Percentiles rank a stretch among this genome's conserved stretches.
Conservation (phyloP, 352 stramenopile species). For the Globisporangium cederbergense region DNA sequence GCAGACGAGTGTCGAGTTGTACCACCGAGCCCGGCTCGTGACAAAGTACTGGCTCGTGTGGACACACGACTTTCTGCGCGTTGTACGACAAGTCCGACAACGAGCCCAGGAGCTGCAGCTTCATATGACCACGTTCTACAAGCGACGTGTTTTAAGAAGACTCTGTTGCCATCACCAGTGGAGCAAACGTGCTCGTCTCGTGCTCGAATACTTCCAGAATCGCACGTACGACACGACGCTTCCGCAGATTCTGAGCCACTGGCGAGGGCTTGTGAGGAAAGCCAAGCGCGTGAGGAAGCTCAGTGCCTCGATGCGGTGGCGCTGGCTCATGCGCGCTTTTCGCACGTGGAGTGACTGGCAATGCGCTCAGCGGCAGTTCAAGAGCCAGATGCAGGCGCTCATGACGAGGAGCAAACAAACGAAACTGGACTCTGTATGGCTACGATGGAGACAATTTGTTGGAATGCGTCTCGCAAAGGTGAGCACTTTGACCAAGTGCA, state of each 20-base stretch:
- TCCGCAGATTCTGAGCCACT: conserved; percentile 20
- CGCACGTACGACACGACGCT: conserved; percentile 24
- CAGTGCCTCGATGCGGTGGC: background rate
- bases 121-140: conserved; percentile 1
- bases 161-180: conserved; percentile 14
- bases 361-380: conserved; percentile 1
- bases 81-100: background rate
- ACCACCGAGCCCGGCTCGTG: conserved; percentile 44
- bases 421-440: conserved; percentile 5
- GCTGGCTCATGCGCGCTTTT: background rate
- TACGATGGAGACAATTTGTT: conserved; percentile 20
- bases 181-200: conserved; percentile 27
- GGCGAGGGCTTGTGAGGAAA: conserved; percentile 6
- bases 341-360: conserved; percentile 4
- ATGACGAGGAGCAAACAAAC: background rate
- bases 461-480: conserved; percentile 12
- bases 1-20: conserved; percentile 38
- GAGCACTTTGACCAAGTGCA: conserved; percentile 6
- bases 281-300: conserved; percentile 7
- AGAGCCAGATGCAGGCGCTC: background rate
- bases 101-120: background rate
- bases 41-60: conserved; percentile 66
- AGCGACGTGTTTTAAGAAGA: conserved; percentile 16
- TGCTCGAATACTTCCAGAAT: conserved; percentile 41
- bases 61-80: conserved; percentile 39